phyloP scores from a whole-genome alignment of 345 rosid genomes.

The Lepidium aucheri region DNA sequence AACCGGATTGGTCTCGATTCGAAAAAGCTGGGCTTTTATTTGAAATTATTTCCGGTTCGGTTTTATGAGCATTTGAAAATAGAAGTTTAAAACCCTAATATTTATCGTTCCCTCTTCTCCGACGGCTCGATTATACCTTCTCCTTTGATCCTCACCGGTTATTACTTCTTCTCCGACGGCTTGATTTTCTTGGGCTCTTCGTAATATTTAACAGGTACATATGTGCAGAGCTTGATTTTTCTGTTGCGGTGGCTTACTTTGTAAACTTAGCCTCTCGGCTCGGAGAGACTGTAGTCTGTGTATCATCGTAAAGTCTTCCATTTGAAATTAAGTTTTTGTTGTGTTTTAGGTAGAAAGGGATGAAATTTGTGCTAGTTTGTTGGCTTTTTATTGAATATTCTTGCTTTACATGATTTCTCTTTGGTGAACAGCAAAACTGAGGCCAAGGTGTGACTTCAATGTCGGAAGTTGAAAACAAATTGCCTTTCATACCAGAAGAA shows the following conservation, averaged over 20 bases:
- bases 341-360: not conserved
- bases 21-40: not conserved
- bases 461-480: conserved; percentile 33
- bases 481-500: conserved; percentile 48
- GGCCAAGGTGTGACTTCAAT: conserved; percentile 18
- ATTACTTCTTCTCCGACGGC: not conserved
- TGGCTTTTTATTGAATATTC: not conserved
- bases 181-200: not conserved
- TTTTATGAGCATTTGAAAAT: not conserved
- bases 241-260: not conserved
- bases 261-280: no score
- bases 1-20: not conserved
- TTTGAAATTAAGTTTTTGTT: not conserved
- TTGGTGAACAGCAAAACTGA: not conserved
- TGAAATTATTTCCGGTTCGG: not conserved
- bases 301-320: not conserved
- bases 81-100: not conserved
- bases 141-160: conserved; percentile 1
- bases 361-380: not conserved
- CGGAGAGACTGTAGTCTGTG: not conserved
- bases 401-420: no score
- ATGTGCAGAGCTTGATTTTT: not conserved
- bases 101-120: not conserved
- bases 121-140: not conserved
- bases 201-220: not conserved